Base-by-base conservation (phyloP, 768 basidiomycete species). In the Filobasidium floriforme region DNA sequence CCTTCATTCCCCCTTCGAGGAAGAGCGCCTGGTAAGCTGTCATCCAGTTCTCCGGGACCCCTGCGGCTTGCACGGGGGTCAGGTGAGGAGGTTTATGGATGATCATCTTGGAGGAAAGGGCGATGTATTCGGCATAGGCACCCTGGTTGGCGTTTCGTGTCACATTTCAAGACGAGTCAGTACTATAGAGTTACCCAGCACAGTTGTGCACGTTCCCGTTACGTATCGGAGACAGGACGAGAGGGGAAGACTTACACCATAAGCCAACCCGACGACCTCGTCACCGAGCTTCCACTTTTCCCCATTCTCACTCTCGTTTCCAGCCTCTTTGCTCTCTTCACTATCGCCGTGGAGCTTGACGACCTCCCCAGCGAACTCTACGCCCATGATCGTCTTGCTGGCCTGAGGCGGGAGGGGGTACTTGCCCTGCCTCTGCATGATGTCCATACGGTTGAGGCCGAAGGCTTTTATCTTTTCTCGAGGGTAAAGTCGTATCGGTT, bases 371-470 rank as follows among this genome's bases (percentile, higher is more conserved):
- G 90, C 85, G 75, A 93, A 94, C 77, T 94, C 92, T 52, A 92
- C 88, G 3, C 92, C 91, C 10, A 93, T 82, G 73, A 92, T 87
- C 7, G 76, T 77, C 66, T 82, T 79, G 41, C 87, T 86, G 22
- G 85, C 84, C 49, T 87, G 88, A n/a, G 86, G 82, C 37, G 91
- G 90, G n/a, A 83, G 79, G 19, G 89, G 87, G 75, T 92, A 92
- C 63, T 73, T 71, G 29, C 80, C 80, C 65, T 78, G 77, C 26
- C 78, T 64, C 63, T 79, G 91, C 7, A 70, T 61, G 62, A 90
- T 82, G 73, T 93, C 91, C 90, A 90, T 87, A 37, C 92, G 83
- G 78, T 93, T 93, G 66, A 93, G 79, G n/a, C 90, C 89, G 75
- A 93, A 92, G 0, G 87, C 87, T 76, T 85, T 85, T 73, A 89